Evolutionary conservation across 2,329 filamentous ascomycete genomes (phyloP).

Genomic region (Ophiostoma sp.): DNA sequence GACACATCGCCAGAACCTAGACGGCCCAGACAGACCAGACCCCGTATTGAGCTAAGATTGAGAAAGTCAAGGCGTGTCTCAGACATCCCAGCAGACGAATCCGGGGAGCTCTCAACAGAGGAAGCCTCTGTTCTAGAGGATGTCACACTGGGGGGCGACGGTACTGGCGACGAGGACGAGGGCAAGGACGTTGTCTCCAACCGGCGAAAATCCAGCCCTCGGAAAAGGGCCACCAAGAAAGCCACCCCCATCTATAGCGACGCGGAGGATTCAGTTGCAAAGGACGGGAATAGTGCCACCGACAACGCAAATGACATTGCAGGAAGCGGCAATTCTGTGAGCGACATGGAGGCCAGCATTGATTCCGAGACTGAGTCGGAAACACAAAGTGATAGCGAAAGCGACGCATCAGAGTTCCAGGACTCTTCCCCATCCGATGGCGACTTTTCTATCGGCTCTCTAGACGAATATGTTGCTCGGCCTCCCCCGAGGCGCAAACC

Average conservation of each 20-base stretch:
- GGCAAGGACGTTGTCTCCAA: not conserved
- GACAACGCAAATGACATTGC: not conserved
- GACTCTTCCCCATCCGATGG: slow-evolving; percentile 15
- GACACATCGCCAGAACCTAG: slow-evolving; percentile 1
- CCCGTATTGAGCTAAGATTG: slow-evolving; percentile 21
- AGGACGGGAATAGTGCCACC: not conserved
- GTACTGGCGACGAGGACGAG: not conserved
- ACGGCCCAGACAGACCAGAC: slow-evolving; percentile 1
- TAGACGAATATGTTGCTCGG: slow-evolving; percentile 19
- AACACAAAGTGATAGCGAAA: slow-evolving; percentile 15
- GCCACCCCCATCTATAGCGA: not conserved
- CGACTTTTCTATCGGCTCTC: slow-evolving; percentile 11
- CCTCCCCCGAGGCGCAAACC: not conserved
- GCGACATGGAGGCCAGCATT: not conserved
- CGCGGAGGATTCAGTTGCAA: not conserved
- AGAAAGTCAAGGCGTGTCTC: slow-evolving; percentile 21
- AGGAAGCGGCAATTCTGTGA: not conserved
- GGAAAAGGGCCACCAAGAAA: not conserved
- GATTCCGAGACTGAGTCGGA: not conserved
- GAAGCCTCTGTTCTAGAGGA: slow-evolving; percentile 25
- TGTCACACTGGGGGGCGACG: not conserved
- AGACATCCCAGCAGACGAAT: slow-evolving; percentile 18
- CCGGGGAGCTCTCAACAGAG: slow-evolving; percentile 24
- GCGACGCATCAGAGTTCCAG: slow-evolving; percentile 24
- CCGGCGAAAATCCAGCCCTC: not conserved